Percentiles rank a stretch among this genome's conserved stretches.
Conservation (phyloP, 2,329 filamentous ascomycete genomes). For the Ophiostoma novo-ulmi region DNA sequence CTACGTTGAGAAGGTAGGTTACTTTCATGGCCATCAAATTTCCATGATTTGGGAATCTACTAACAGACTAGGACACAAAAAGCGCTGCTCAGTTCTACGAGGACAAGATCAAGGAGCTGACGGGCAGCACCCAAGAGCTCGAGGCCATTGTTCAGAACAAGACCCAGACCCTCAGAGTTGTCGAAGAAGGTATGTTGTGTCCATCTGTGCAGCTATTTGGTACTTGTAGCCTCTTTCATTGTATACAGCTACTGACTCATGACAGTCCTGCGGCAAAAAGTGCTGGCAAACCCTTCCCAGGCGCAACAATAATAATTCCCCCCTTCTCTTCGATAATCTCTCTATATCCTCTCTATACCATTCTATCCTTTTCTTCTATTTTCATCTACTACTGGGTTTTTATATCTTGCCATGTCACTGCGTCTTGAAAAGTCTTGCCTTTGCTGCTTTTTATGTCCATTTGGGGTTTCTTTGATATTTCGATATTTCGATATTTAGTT, state of each 20-base stretch:
- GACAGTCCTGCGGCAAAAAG: slow-evolving; percentile 39
- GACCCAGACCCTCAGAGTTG: slow-evolving; percentile 73
- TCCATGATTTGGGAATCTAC: background rate
- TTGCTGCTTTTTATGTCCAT: background rate
- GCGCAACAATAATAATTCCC: background rate
- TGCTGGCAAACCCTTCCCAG: slow-evolving; percentile 29
- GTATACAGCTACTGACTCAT: background rate
- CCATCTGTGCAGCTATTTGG: background rate
- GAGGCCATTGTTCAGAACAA: slow-evolving; percentile 61
- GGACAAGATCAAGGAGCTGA: slow-evolving; percentile 50
- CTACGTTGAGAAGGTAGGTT: slow-evolving; percentile 80
- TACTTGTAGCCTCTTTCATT: background rate
- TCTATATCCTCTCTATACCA: background rate
- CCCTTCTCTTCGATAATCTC: background rate
- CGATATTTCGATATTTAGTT: background rate
- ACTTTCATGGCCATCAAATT: background rate
- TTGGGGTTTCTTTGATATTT: background rate
- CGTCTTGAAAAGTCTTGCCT: slow-evolving; percentile 13
- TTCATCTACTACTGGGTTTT: background rate
- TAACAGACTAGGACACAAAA: slow-evolving; percentile 42
- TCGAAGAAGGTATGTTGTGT: slow-evolving; percentile 69
- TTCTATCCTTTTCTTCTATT: background rate
- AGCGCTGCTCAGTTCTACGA: slow-evolving; percentile 55
- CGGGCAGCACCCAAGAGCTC: slow-evolving; percentile 51
- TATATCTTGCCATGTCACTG: background rate